Conservation (phyloP, 176 grass and related monocot species). For the Typha latifolia region DNA sequence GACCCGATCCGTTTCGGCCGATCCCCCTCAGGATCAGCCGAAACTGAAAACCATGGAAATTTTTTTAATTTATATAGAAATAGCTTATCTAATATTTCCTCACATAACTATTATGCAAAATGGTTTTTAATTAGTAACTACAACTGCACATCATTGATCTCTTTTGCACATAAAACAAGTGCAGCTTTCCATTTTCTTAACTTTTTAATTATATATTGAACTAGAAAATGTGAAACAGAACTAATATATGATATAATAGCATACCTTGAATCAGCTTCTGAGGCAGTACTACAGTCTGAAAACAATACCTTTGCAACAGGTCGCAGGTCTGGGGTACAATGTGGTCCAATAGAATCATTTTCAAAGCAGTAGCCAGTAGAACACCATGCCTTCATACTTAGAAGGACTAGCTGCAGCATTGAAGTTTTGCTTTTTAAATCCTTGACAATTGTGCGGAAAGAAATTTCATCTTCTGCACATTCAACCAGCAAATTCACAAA, state of each 20-base stretch:
- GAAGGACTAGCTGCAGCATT: constrained; percentile 60
- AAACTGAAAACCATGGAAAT: no score
- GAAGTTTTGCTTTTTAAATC: constrained; percentile 64
- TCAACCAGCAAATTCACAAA: constrained; percentile 72
- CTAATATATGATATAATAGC: not conserved
- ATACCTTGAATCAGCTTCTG: constrained; percentile 61
- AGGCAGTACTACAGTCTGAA: constrained; percentile 43
- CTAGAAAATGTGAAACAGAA: not conserved
- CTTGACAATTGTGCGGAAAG: constrained; percentile 74
- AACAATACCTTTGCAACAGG: constrained; percentile 68
- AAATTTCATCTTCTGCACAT: constrained; percentile 84
- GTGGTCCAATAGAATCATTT: constrained; percentile 36
- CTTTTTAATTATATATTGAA: not conserved
- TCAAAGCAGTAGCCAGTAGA: constrained; percentile 56
- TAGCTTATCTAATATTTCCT: no score
- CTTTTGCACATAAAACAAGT: not conserved
- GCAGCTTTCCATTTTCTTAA: not conserved
- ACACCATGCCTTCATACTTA: constrained; percentile 68
- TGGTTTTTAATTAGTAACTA: not conserved
- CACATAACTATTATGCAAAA: no score
- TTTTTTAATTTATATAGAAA: no score
- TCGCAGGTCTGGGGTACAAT: constrained; percentile 43
- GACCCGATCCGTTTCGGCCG: no score
- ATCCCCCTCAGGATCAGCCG: no score
- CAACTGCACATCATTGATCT: not conserved